Evolutionary conservation across 495 filamentous ascomycete species (phyloP).

Genomic region (Penicillium taxi): DNA sequence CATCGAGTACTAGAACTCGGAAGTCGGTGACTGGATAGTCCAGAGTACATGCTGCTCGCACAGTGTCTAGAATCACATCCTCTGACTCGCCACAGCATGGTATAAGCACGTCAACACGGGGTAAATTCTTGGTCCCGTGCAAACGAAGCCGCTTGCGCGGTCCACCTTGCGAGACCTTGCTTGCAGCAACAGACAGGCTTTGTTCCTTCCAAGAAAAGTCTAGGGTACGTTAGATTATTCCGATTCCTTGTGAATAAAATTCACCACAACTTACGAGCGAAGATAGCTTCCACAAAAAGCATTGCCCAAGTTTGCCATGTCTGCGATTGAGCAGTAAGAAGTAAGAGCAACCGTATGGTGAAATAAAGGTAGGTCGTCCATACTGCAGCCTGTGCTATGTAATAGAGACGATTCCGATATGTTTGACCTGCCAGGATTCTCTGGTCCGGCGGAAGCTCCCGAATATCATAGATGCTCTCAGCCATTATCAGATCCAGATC

Average conservation of each 20-base stretch:
- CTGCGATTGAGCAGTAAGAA: constrained; percentile 4
- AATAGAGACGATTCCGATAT: constrained; percentile 18
- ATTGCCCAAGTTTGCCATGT: constrained; percentile 29
- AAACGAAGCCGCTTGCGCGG: constrained; percentile 21
- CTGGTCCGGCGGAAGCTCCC: constrained; percentile 19
- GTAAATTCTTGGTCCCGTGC: constrained; percentile 15
- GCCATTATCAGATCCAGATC: no score
- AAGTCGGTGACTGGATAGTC: constrained; percentile 43
- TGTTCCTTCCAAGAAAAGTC: constrained; percentile 24
- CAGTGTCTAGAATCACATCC: constrained; percentile 46
- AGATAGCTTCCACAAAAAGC: constrained; percentile 21
- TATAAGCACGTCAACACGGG: constrained; percentile 41
- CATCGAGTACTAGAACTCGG: constrained; percentile 44
- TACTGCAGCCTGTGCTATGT: constrained; percentile 16
- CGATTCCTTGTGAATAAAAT: constrained; percentile 17
- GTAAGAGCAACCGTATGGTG: constrained; percentile 10
- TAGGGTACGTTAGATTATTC: constrained; percentile 1
- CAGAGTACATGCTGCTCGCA: constrained; percentile 36
- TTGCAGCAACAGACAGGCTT: constrained; percentile 15
- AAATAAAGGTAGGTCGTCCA: constrained; percentile 22
- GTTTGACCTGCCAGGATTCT: constrained; percentile 9
- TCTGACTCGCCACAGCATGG: constrained; percentile 43
- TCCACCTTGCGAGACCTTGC: constrained; percentile 1
- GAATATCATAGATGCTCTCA: constrained; percentile 10
- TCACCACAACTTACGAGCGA: constrained; percentile 20